Evolutionary conservation across 2,329 filamentous ascomycete species (phyloP).

Genomic region (Colletotrichum sp.): DNA sequence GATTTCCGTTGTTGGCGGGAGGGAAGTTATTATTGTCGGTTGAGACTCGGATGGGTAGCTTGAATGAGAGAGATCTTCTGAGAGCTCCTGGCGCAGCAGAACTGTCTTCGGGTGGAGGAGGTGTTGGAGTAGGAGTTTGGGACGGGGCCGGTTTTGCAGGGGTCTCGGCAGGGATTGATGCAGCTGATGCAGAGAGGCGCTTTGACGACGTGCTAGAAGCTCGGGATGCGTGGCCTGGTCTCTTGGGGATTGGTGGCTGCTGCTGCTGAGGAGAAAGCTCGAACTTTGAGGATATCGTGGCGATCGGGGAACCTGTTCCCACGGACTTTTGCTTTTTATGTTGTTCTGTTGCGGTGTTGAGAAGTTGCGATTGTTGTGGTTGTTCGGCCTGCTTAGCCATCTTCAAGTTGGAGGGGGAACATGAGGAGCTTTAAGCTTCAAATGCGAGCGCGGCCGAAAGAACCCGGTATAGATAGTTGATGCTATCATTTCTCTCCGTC

Average conservation of each 20-base stretch:
- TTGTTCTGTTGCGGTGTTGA: neutral
- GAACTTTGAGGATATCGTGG: neutral
- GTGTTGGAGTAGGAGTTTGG: neutral
- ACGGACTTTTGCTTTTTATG: neutral
- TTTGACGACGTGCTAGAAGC: constrained; percentile 11
- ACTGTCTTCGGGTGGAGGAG: neutral
- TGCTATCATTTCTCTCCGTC: neutral
- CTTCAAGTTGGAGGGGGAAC: constrained; percentile 2
- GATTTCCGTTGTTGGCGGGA: neutral
- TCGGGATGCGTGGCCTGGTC: neutral
- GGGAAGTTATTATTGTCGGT: constrained; percentile 2
- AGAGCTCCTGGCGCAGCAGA: constrained; percentile 7
- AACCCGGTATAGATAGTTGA: constrained; percentile 9
- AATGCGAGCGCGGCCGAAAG: neutral
- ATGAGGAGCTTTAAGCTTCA: constrained; percentile 15
- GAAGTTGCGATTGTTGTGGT: neutral
- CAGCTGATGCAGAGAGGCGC: constrained; percentile 1
- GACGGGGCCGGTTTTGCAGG: neutral
- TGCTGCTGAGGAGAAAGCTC: neutral
- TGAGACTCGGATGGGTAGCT: constrained; percentile 9
- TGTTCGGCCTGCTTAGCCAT: constrained; percentile 4
- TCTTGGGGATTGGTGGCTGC: neutral
- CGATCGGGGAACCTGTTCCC: constrained; percentile 10
- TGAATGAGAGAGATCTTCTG: constrained; percentile 20
- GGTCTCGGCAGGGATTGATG: neutral